Evolutionary conservation across 345 rosid genomes (phyloP), one percentile per base, ranked within the genome.

Genomic region (Arabidopsis arenosa): DNA sequence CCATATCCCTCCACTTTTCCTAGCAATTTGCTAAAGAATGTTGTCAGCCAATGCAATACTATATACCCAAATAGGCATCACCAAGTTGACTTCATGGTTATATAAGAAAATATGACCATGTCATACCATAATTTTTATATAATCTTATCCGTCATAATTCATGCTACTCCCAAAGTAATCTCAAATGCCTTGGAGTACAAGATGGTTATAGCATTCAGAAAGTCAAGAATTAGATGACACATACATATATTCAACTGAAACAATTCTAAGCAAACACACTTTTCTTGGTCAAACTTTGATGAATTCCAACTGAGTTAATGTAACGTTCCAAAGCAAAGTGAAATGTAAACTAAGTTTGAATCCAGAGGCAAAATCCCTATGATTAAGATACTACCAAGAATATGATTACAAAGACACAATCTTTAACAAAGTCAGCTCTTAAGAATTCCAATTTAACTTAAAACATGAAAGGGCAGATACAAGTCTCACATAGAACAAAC

Each of bases 201-300:
- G 23, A 8, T 58, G 15, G 17, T 7, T 21, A 0, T 2, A 39
- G 17, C 49, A 21, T 39, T 61, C 32, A 40, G 11, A 61, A 40
- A 40, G 48, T 61, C 47, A 18, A 47, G 15, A 18, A 30, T 59
- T 59, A 5, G 47, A 11, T 37, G 18, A 60, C 32, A 56, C 13
- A 49, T 49, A 7, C 7, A 28, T 49, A 7, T 14, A 28, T 55
- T 26, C 14, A 28, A 54, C 39, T 6, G 17, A 39, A 48, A 40
- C 6, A 62, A 23, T 40, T 4, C 18, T 6, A 39, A 11, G 10
- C 8, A 61, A 18, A 21, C 5, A 7, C n/a, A 6, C 14, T 39
- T 61, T 21, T 23, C 36, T 40, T 62, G 51, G 66, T 23, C 51
- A 40, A 61, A 62, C 6, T 62, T 40, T 62, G 12, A 41, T 40